phyloP scores from a whole-genome alignment of 192 early-diverging fungal species.

The Coemansia sp. region DNA sequence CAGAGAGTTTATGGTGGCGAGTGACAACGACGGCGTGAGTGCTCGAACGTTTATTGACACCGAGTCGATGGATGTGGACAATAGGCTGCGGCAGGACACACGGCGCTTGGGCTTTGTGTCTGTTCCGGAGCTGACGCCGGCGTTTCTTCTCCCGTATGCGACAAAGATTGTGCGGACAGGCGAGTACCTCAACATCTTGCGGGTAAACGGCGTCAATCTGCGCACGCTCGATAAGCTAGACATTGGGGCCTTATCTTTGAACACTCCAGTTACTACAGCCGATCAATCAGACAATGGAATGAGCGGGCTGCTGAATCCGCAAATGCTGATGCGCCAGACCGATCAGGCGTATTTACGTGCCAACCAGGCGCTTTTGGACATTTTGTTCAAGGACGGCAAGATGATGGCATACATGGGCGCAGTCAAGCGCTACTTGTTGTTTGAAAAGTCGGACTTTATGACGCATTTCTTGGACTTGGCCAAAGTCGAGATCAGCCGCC shows the following conservation, averaged over 20 bases:
- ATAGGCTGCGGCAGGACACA: slow-evolving; percentile 2
- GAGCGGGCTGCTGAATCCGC: slow-evolving; percentile 37
- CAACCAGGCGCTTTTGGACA: slow-evolving; percentile 78
- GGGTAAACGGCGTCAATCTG: slow-evolving; percentile 66
- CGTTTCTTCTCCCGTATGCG: slow-evolving; percentile 73
- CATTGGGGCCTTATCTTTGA: slow-evolving; percentile 2
- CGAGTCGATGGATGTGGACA: slow-evolving; percentile 23
- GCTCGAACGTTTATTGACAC: slow-evolving; percentile 77
- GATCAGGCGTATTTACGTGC: slow-evolving; percentile 84
- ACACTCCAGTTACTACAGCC: background rate
- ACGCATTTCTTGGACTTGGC: slow-evolving; percentile 94
- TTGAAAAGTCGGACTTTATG: slow-evolving; percentile 92
- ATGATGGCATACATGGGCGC: slow-evolving; percentile 79
- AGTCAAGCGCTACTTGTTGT: slow-evolving; percentile 88
- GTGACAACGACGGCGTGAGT: slow-evolving; percentile 61
- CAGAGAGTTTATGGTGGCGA: slow-evolving; percentile 92
- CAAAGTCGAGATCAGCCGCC: slow-evolving; percentile 49
- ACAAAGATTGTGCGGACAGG: slow-evolving; percentile 86
- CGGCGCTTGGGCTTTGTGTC: slow-evolving; percentile 24
- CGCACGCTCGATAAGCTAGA: slow-evolving; percentile 19
- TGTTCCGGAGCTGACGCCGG: slow-evolving; percentile 58
- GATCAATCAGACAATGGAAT: slow-evolving; percentile 2
- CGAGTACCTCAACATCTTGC: slow-evolving; percentile 92
- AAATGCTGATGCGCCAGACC: slow-evolving; percentile 62
- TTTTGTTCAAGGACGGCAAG: slow-evolving; percentile 77